phyloP scores from a whole-genome alignment of 371 early-diverging fungal species.

The Rhizopus sp. region DNA sequence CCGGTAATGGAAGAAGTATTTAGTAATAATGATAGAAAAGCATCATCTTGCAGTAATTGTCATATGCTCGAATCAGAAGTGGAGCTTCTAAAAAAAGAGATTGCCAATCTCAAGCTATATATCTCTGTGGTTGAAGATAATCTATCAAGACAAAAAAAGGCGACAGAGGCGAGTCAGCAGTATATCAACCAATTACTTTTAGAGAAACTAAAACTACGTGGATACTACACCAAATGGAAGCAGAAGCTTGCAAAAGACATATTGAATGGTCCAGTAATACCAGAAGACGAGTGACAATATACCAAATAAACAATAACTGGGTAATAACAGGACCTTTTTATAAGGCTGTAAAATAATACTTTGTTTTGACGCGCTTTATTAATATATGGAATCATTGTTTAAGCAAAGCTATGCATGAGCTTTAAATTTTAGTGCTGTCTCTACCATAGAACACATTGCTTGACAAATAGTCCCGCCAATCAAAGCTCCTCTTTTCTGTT shows the following conservation, averaged over 20 bases:
- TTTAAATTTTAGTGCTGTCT: too few species aligned
- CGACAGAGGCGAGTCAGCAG: neutral
- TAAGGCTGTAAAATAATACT: too few species aligned
- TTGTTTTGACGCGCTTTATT: too few species aligned
- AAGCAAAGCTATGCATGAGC: too few species aligned
- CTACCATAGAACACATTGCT: too few species aligned
- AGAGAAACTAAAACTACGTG: neutral
- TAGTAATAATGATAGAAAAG: neutral
- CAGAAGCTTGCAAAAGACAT: neutral
- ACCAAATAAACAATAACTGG: too few species aligned
- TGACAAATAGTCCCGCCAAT: too few species aligned
- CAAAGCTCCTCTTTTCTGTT: too few species aligned
- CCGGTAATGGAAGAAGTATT: neutral
- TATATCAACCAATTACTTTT: conserved; percentile 3
- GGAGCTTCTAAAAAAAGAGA: conserved; percentile 10
- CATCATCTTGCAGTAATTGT: conserved; percentile 12
- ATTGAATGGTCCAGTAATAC: conserved; percentile 2
- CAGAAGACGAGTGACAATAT: conserved; percentile 5
- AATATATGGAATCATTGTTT: too few species aligned
- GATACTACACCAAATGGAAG: conserved; percentile 2
- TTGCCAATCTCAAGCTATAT: conserved; percentile 15
- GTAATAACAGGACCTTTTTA: too few species aligned
- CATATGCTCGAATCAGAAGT: conserved; percentile 3
- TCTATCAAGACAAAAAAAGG: conserved; percentile 13
- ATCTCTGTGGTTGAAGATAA: conserved; percentile 11